Conservation (phyloP, 1,284 basidiomycete genomes). For the Phylloporus gajari region DNA sequence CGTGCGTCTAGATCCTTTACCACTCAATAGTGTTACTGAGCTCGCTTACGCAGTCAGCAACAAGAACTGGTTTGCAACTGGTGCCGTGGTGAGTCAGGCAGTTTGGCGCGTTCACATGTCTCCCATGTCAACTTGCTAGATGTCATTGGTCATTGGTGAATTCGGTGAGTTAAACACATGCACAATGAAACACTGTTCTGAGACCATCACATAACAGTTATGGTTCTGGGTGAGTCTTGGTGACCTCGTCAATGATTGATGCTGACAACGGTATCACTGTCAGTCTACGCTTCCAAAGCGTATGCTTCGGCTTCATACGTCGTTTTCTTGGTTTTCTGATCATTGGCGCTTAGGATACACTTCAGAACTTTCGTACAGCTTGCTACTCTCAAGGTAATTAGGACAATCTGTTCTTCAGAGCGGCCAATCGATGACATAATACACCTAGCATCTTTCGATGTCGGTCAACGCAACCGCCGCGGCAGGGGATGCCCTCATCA, state of each 20-base stretch:
- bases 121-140: slow-evolving; percentile 24
- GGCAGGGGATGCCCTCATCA: slow-evolving; percentile 67
- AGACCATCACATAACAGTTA: slow-evolving; percentile 17
- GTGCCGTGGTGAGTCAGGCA: slow-evolving; percentile 31
- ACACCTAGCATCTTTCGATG: slow-evolving; percentile 55
- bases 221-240: slow-evolving; percentile 35
- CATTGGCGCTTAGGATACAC: slow-evolving; percentile 33
- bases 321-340: neutral
- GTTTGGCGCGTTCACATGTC: neutral
- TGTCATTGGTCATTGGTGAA: slow-evolving; percentile 58
- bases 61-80: slow-evolving; percentile 38
- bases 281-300: slow-evolving; percentile 56
- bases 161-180: slow-evolving; percentile 54
- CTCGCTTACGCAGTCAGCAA: slow-evolving; percentile 38
- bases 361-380: slow-evolving; percentile 56
- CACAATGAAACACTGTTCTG: slow-evolving; percentile 9
- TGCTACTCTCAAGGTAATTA: slow-evolving; percentile 35
- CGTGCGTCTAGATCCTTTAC: slow-evolving; percentile 28
- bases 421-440: slow-evolving; percentile 3
- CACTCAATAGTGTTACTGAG: neutral
- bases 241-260: neutral
- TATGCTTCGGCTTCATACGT: slow-evolving; percentile 36
- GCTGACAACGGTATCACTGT: slow-evolving; percentile 7
- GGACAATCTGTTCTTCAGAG: neutral
- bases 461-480: slow-evolving; percentile 68